Base-by-base conservation (phyloP, 331 rosid species). In the Malus hybrid region DNA sequence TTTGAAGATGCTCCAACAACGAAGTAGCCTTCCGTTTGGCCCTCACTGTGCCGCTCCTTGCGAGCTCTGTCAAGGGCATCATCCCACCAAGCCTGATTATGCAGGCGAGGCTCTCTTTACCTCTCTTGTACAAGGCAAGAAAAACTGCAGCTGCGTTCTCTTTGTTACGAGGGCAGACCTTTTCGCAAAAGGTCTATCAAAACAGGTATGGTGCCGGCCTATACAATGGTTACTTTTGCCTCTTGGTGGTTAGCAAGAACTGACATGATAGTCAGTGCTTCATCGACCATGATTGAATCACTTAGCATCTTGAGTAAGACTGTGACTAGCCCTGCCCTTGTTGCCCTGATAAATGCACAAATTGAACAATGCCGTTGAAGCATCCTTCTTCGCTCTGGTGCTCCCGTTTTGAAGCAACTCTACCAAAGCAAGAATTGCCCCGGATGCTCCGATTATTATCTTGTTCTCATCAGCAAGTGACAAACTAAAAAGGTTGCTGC, bases 401-500 rank as follows among this genome's bases (percentile, higher is more conserved):
- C 93, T 92, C 55, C 99, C 98, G 57, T 75, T 88, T 82, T 92
- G 87, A 54, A 95, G 99, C 87, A 95, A 85, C 18, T 88, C 93
- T n/a, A 95, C 96, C 82, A 95, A 81, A 27, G 97, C 98, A 0
- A 88, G 88, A 80, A 92, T 90, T 28, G 98, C 96, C 48, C 99
- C 98, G 0, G 99, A 95, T 59, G 97, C 98, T 18, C 99, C 99
- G 7, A 95, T 92, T 64, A 95, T 90, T 74, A 92, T 95, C 76
- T 91, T 88, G 88, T 92, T 95, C 87, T 95, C 99, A 71, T 92
- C 99, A 1, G 93, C 98, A 82, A 95, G 93, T 14, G 99, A 90
- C 87, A 95, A 71, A 83, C 99, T 95, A 57, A 92, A 92, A 62
- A 95, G 90, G 99, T 95, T 16, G 98, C 99, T 9, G 99, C 98